These are phyloP conservation scores for Mucuna pruriens DNA, from an alignment of 306 rosid species.

Conservation along the genomic window DNA sequence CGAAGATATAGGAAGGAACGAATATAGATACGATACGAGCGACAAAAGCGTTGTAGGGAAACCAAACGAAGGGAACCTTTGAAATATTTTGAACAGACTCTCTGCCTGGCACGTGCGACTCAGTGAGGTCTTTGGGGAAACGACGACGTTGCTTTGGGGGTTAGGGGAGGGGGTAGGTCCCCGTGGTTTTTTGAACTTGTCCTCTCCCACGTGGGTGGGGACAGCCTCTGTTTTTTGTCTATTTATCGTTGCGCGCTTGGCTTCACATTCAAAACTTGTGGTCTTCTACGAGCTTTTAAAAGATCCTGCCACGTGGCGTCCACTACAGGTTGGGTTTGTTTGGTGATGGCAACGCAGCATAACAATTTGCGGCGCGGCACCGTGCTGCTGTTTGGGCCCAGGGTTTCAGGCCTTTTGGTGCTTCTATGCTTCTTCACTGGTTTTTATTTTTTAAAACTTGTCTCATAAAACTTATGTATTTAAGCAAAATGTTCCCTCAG, in stretches of 20 bases:
- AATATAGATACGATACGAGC: conserved; percentile 29
- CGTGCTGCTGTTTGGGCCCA: conserved; percentile 15
- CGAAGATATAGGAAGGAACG: conserved; percentile 53
- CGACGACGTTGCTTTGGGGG: conserved; percentile 49
- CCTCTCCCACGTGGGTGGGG: conserved; percentile 83
- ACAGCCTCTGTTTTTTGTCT: conserved; percentile 34
- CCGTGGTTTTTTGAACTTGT: conserved; percentile 48
- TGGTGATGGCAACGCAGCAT: neutral
- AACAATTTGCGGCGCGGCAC: conserved; percentile 34
- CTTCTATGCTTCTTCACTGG: neutral
- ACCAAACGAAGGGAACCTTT: conserved; percentile 37
- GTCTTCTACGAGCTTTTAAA: neutral
- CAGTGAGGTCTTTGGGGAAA: neutral
- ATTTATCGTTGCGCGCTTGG: conserved; percentile 81
- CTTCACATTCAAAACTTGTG: conserved; percentile 67
- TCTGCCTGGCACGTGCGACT: conserved; percentile 42
- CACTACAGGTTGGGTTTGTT: neutral
- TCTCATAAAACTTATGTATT: neutral
- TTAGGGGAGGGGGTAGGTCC: conserved; percentile 33
- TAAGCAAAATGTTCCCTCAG: neutral
- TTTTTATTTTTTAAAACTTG: neutral
- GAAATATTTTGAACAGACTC: conserved; percentile 46
- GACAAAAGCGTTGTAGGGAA: conserved; percentile 4
- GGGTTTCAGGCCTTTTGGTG: neutral
- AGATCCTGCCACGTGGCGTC: conserved; percentile 44